Conservation (phyloP, 2,329 filamentous ascomycete genomes). For the Aureobasidium uvarum region DNA sequence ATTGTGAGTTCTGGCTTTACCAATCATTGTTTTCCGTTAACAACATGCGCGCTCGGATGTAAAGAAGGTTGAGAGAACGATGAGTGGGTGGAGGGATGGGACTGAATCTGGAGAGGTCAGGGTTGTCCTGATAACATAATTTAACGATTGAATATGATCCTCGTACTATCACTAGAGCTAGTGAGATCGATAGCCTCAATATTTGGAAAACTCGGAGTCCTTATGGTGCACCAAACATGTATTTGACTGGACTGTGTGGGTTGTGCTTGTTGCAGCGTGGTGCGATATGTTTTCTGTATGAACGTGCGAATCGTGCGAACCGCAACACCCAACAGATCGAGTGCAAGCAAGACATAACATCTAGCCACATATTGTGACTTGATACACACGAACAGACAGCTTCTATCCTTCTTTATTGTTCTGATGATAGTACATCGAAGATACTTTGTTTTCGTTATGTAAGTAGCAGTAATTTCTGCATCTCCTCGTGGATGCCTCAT, state of each 20-base stretch:
- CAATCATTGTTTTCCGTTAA: neutral
- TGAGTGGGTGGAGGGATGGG: neutral
- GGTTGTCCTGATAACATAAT: neutral
- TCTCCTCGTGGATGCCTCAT: neutral
- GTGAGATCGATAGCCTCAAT: neutral
- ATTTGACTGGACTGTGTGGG: neutral
- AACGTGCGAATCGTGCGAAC: neutral
- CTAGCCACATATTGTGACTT: neutral
- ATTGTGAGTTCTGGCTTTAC: slow-evolving; percentile 14
- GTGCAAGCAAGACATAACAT: too few species aligned
- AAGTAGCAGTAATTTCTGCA: neutral
- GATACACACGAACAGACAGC: neutral
- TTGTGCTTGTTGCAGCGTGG: neutral
- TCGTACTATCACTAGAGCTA: too few species aligned
- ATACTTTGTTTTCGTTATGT: slow-evolving; percentile 5
- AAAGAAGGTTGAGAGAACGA: neutral
- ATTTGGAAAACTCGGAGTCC: too few species aligned
- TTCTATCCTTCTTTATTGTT: neutral
- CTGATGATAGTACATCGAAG: neutral
- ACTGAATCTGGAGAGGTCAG: slow-evolving; percentile 2
- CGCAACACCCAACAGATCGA: too few species aligned
- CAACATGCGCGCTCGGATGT: neutral
- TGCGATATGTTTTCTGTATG: neutral
- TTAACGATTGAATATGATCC: neutral
- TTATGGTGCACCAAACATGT: neutral